Conservation (phyloP, 2,329 filamentous ascomycete genomes). For the Samsoniella hepiali region DNA sequence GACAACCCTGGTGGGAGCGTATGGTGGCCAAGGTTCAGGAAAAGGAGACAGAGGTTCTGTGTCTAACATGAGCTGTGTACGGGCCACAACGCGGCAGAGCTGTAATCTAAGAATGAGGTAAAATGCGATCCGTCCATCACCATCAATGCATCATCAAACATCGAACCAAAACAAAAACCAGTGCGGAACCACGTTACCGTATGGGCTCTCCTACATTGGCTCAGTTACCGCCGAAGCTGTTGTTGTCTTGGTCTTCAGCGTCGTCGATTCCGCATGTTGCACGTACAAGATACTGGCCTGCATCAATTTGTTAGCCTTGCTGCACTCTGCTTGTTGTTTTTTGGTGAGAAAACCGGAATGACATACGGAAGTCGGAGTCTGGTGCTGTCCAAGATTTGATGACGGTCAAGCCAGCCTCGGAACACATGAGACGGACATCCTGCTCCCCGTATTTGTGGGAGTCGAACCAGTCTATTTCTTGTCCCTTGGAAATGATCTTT, state of each 20-base stretch:
- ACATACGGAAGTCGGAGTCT: conserved; percentile 39
- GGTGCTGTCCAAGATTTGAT: conserved; percentile 36
- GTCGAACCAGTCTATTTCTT: conserved; percentile 43
- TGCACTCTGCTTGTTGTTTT: neutral
- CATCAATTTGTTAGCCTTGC: neutral
- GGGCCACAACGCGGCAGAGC: neutral
- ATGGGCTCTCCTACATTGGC: neutral
- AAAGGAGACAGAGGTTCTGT: conserved; percentile 35
- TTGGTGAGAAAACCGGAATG: neutral
- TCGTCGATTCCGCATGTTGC: conserved; percentile 29
- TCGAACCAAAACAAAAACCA: neutral
- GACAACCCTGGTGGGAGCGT: conserved; percentile 40
- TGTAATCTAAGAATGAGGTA: neutral
- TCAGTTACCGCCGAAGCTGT: conserved; percentile 30
- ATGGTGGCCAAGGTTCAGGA: conserved; percentile 33
- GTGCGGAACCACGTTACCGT: neutral
- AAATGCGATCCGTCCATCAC: neutral
- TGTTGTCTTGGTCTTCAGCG: conserved; percentile 37
- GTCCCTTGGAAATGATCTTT: conserved; percentile 29
- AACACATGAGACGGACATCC: conserved; percentile 38
- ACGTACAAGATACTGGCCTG: conserved; percentile 39
- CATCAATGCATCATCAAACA: neutral
- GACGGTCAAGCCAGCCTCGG: conserved; percentile 36
- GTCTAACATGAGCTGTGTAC: conserved; percentile 33
- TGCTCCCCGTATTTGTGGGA: conserved; percentile 40